Evolutionary conservation across 169 alveolate genomes (phyloP).

Genomic region (Eimeria acervulina): DNA sequence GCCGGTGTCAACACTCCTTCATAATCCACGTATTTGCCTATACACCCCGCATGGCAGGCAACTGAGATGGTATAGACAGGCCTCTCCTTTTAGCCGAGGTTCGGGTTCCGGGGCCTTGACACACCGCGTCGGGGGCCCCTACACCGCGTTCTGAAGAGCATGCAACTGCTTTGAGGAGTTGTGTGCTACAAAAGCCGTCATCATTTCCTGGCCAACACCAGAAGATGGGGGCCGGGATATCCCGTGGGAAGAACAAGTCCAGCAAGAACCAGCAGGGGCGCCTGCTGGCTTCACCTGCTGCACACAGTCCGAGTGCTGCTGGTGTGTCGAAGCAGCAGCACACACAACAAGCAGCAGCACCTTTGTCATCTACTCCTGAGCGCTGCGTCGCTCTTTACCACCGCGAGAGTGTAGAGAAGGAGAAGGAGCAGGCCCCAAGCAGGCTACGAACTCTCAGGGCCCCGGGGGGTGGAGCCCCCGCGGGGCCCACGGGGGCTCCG

Average conservation of each 20-base stretch:
- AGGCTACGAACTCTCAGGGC: slow-evolving; percentile 63
- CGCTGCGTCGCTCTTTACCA: slow-evolving; percentile 64
- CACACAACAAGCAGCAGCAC: no score
- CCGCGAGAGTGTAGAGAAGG: background rate
- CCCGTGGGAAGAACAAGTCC: slow-evolving; percentile 46
- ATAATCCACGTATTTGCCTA: background rate
- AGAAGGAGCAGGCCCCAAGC: background rate
- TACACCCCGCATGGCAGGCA: background rate
- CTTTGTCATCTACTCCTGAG: slow-evolving; percentile 11
- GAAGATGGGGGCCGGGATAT: slow-evolving; percentile 67
- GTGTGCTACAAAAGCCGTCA: background rate
- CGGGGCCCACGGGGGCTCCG: background rate
- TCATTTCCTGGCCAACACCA: background rate
- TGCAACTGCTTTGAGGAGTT: background rate
- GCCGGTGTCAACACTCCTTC: background rate
- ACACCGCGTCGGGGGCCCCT: slow-evolving; percentile 31
- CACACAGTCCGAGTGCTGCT: slow-evolving; percentile 1
- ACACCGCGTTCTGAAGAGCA: slow-evolving; percentile 1
- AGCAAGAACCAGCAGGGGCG: slow-evolving; percentile 57
- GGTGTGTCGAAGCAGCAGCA: background rate
- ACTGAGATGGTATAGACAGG: background rate
- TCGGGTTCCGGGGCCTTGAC: slow-evolving; percentile 22
- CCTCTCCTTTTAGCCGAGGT: background rate
- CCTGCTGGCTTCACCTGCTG: slow-evolving; percentile 43
- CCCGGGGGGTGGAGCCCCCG: slow-evolving; percentile 25